These are phyloP conservation scores for Kurtzmaniella cleridarum DNA, from an alignment of 805 yeast species.

Conservation along the genomic window DNA sequence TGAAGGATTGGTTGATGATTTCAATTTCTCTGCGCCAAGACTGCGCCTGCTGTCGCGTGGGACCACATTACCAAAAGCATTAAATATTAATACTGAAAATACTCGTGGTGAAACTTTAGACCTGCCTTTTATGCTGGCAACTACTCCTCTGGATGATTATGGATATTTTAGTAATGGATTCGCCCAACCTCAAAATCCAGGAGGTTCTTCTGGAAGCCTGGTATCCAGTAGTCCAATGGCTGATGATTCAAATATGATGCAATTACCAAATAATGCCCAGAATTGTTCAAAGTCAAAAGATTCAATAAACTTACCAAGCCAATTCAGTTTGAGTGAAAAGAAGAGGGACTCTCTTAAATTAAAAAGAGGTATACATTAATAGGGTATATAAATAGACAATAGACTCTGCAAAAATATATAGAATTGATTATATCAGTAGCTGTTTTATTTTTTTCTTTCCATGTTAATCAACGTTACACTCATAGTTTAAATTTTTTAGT, in stretches of 20 bases:
- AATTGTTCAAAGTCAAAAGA: slow-evolving; percentile 10
- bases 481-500: no score
- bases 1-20: slow-evolving; percentile 28
- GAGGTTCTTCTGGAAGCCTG: background rate
- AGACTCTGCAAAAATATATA: background rate
- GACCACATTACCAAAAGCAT: slow-evolving; percentile 25
- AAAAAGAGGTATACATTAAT: slow-evolving; percentile 39
- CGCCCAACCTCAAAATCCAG: background rate
- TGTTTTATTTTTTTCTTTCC: no score
- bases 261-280: background rate
- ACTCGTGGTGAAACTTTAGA: slow-evolving; percentile 24
- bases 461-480: no score
- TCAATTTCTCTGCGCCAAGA: slow-evolving; percentile 17
- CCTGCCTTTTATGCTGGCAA: slow-evolving; percentile 38
- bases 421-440: no score
- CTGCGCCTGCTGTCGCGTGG: slow-evolving; percentile 18
- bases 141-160: slow-evolving; percentile 31
- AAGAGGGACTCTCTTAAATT: slow-evolving; percentile 40
- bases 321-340: slow-evolving; percentile 36
- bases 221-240: slow-evolving; percentile 11
- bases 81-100: slow-evolving; percentile 35
- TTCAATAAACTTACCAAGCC: slow-evolving; percentile 23
- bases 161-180: slow-evolving; percentile 23
- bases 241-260: slow-evolving; percentile 4
- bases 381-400: background rate